phyloP scores from a whole-genome alignment of 2,329 filamentous ascomycete species.

The Dendrostoma leiphaemia region DNA sequence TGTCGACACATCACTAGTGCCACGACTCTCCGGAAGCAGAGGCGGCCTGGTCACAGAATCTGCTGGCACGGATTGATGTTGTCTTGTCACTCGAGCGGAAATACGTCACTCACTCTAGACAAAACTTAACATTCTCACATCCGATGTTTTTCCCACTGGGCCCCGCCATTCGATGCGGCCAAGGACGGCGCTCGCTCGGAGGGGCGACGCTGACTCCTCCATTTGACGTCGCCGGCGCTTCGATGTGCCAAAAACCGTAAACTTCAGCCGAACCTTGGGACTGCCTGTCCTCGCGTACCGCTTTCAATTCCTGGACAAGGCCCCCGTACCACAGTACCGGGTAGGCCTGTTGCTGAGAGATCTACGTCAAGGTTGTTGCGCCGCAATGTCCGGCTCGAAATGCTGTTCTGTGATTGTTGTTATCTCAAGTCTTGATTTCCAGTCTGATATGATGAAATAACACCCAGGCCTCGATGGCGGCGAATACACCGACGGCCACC shows the following conservation, averaged over 20 bases:
- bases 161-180: neutral
- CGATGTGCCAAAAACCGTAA: neutral
- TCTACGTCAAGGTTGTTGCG: too few species aligned
- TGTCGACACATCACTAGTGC: constrained; percentile 6
- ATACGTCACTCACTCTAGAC: neutral
- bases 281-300: too few species aligned
- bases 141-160: constrained; percentile 1
- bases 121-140: constrained; percentile 10
- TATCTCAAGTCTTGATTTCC: too few species aligned
- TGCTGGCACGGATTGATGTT: neutral
- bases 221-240: neutral
- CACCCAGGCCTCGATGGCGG: too few species aligned
- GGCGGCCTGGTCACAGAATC: neutral
- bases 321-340: neutral
- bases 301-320: too few species aligned
- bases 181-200: neutral
- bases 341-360: too few species aligned
- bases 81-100: neutral
- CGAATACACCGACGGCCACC: too few species aligned
- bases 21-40: neutral
- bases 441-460: too few species aligned
- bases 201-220: neutral
- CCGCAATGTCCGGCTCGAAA: too few species aligned
- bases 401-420: too few species aligned
- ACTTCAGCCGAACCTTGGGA: neutral